These are phyloP conservation scores for Citrus hindsii DNA, from an alignment of 345 rosid species.

Conservation along the genomic window DNA sequence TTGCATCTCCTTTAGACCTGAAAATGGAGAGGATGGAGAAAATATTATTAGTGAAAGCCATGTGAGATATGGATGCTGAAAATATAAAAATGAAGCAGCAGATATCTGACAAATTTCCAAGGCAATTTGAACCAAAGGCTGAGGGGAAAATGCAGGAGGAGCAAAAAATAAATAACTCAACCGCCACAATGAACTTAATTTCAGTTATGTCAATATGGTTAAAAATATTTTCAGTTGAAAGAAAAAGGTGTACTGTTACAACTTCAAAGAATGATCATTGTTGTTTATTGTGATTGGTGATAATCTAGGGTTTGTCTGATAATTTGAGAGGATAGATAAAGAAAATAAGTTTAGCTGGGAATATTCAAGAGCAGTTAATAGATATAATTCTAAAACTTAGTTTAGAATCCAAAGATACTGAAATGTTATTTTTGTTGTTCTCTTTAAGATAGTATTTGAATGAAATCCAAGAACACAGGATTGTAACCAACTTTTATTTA, in stretches of 20 bases:
- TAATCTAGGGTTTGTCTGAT: neutral
- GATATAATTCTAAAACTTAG: neutral
- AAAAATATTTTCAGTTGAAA: neutral
- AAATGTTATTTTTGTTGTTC: neutral
- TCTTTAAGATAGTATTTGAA: neutral
- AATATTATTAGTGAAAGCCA: neutral
- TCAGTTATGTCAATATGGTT: neutral
- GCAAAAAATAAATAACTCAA: neutral
- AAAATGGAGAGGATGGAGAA: neutral
- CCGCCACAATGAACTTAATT: neutral
- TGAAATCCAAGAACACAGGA: neutral
- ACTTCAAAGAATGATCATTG: neutral
- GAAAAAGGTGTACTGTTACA: neutral
- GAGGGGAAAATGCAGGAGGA: neutral
- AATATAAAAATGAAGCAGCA: neutral
- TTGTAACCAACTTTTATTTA: neutral
- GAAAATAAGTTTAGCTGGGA: neutral
- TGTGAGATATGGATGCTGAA: neutral
- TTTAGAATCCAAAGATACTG: neutral
- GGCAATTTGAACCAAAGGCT: neutral
- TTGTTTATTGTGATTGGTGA: neutral
- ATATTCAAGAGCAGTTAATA: neutral
- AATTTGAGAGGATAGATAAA: neutral
- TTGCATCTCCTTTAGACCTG: constrained; percentile 91
- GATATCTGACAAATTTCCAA: neutral